phyloP scores from a whole-genome alignment of 306 rosid species.

The Luffa aegyptiaca region DNA sequence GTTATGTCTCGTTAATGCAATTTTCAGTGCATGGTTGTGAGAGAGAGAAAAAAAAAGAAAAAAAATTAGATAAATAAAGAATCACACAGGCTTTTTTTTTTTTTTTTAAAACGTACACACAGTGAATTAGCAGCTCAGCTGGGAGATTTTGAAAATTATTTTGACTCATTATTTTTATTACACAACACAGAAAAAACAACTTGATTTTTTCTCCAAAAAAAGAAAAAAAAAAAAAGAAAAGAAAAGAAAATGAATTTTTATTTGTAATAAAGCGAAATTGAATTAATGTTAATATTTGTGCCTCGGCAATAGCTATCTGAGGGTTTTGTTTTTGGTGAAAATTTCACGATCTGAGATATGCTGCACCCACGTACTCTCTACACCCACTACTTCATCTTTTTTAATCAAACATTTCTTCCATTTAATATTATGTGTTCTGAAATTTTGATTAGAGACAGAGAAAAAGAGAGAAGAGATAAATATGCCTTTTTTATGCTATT shows the following conservation, averaged over 20 bases:
- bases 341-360: not conserved
- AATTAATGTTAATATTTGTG: too few species aligned
- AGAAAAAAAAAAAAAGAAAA: too few species aligned
- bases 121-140: not conserved
- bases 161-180: not conserved
- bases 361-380: not conserved
- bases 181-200: too few species aligned
- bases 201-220: too few species aligned
- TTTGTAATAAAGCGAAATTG: too few species aligned
- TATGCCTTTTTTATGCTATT: not conserved
- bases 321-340: too few species aligned
- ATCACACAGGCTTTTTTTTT: not conserved
- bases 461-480: not conserved
- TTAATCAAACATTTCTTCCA: not conserved
- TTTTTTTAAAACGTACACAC: not conserved
- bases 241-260: too few species aligned
- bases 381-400: not conserved
- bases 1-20: constrained; percentile 2
- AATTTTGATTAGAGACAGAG: not conserved
- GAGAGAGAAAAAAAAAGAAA: not conserved
- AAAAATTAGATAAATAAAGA: not conserved
- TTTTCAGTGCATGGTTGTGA: not conserved
- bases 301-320: not conserved
- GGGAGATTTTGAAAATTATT: not conserved
- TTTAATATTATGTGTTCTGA: not conserved